Conservation (phyloP, 129 eudicot species). For the Artemisia annua region DNA sequence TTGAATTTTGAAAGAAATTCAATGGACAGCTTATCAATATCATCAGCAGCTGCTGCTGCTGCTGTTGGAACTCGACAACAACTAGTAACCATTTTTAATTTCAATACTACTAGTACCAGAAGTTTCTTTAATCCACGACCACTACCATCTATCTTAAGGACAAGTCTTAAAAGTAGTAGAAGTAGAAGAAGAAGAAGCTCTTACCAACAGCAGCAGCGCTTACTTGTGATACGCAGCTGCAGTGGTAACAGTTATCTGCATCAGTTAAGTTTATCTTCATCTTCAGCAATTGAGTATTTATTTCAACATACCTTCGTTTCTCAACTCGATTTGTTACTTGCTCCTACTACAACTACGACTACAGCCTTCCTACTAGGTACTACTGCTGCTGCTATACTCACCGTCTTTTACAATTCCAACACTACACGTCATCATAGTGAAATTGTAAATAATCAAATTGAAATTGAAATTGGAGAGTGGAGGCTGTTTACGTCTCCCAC, state of each 20-base stretch:
- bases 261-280: neutral
- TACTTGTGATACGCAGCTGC: neutral
- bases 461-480: conserved; percentile 56
- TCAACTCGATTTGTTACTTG: no score
- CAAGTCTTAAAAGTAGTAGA: no score
- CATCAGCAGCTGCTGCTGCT: no score
- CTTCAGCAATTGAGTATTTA: conserved; percentile 27
- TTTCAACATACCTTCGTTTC: no score
- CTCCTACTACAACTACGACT: neutral
- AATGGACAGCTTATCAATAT: no score
- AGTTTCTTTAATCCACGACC: no score
- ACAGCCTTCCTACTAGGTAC: neutral
- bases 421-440: no score
- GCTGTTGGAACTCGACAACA: no score
- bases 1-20: no score
- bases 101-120: no score
- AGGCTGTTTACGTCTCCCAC: conserved; percentile 65
- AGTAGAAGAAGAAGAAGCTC: neutral
- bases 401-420: neutral
- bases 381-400: no score
- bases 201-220: neutral
- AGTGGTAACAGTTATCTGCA: neutral
- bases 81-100: no score
- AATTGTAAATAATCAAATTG: neutral
- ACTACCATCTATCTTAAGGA: neutral